Evolutionary conservation across 768 basidiomycete species (phyloP).

Genomic region (Russula emetica): DNA sequence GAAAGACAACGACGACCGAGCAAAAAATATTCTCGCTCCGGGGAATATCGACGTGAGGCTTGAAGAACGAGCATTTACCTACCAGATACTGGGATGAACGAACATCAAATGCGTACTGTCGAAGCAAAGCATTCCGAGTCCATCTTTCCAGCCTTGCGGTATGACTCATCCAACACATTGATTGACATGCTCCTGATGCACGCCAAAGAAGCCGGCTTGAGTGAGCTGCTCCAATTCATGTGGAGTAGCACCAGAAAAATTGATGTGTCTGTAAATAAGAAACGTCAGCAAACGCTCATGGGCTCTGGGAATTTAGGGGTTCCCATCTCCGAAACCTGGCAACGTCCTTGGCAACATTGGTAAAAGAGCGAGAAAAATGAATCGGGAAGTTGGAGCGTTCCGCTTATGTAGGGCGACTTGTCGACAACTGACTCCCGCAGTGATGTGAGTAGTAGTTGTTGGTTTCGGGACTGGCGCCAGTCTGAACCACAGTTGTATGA

Average conservation of each 20-base stretch:
- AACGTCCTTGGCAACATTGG: no score
- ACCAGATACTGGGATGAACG: background rate
- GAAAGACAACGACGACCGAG: background rate
- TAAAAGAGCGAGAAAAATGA: no score
- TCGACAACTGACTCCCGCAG: no score
- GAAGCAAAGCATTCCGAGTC: background rate
- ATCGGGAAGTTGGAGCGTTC: no score
- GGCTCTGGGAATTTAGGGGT: background rate
- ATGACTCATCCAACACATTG: background rate
- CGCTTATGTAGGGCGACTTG: no score
- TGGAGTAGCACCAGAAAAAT: background rate
- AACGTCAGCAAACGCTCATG: background rate
- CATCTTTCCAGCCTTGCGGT: background rate
- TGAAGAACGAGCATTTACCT: slow-evolving; percentile 2
- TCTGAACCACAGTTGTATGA: no score
- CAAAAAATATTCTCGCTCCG: background rate
- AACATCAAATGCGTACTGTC: background rate
- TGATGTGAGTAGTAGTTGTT: no score
- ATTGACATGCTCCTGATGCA: background rate
- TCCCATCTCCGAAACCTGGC: background rate
- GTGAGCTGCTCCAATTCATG: slow-evolving; percentile 4
- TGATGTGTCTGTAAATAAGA: background rate
- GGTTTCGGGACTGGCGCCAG: no score
- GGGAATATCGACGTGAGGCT: slow-evolving; percentile 2
- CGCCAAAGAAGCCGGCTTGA: background rate